Evolutionary conservation across 176 grass and related monocot species (phyloP).

Genomic region (Pharus latifolius): DNA sequence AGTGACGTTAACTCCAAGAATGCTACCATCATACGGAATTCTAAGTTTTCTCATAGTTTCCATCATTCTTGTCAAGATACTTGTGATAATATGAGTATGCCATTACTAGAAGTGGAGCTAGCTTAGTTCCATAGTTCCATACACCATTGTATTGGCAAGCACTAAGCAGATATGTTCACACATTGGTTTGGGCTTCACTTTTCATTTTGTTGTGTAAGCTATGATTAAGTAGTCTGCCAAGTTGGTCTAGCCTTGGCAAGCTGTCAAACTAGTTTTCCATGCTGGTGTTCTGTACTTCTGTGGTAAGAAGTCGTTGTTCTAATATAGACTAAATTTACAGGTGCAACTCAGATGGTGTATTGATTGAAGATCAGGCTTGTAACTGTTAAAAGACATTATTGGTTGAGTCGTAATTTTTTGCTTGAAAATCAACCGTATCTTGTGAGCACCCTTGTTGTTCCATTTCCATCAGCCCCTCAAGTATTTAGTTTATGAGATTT

Average conservation of each 20-base stretch:
- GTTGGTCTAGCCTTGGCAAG: background rate
- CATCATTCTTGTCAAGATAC: background rate
- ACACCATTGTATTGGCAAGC: background rate
- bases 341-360: too few species aligned
- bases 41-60: background rate
- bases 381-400: background rate
- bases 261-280: background rate
- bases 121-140: background rate
- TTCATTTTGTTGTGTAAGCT: background rate
- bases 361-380: background rate
- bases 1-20: too few species aligned
- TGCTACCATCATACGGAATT: background rate
- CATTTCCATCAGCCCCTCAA: background rate
- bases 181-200: background rate
- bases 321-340: too few species aligned
- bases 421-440: background rate
- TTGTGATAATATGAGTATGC: background rate
- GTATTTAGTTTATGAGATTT: background rate
- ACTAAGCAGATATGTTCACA: background rate
- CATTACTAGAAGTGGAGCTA: background rate
- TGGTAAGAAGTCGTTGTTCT: too few species aligned
- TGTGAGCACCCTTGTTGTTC: background rate
- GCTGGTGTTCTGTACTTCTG: too few species aligned
- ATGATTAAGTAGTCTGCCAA: background rate
- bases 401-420: background rate